Evolutionary conservation across 1,284 basidiomycete species (phyloP).

Genomic region (Rhodotorula sp.): DNA sequence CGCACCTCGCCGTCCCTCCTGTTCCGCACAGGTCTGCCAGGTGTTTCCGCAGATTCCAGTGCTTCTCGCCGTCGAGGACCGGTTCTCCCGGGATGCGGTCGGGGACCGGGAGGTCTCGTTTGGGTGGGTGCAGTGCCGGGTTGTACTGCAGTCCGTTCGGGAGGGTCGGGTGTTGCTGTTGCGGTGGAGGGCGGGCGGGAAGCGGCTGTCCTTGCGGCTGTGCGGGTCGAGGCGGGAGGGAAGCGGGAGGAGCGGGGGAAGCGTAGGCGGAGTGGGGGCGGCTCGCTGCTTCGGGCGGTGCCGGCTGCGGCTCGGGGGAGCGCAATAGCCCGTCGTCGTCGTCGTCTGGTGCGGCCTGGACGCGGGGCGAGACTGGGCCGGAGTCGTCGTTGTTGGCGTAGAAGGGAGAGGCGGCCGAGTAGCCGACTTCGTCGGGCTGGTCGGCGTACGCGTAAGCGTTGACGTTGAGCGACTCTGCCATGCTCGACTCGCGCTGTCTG

Average conservation of each 20-base stretch:
- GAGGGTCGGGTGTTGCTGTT: neutral
- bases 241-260: neutral
- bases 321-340: neutral
- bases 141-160: conserved; percentile 8
- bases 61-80: conserved; percentile 31
- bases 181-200: neutral
- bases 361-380: neutral
- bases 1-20: conserved; percentile 33
- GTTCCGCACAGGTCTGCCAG: conserved; percentile 39
- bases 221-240: neutral
- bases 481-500: neutral
- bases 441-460: neutral
- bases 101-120: conserved; percentile 39
- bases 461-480: conserved; percentile 13
- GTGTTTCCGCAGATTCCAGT: conserved; percentile 40
- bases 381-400: too few relatives aligned
- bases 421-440: neutral
- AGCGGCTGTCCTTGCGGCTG: neutral
- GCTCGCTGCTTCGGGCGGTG: neutral
- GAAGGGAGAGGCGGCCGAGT: neutral
- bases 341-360: neutral
- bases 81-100: conserved; percentile 38
- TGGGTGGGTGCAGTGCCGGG: conserved; percentile 19
- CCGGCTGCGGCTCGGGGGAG: neutral
- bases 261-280: neutral